A percentile compares a stretch with the other conserved stretches of the same genome.
Evolutionary conservation across 2,329 filamentous ascomycete genomes (phyloP).

Genomic region (Neopestalotiopsis clavispora): DNA sequence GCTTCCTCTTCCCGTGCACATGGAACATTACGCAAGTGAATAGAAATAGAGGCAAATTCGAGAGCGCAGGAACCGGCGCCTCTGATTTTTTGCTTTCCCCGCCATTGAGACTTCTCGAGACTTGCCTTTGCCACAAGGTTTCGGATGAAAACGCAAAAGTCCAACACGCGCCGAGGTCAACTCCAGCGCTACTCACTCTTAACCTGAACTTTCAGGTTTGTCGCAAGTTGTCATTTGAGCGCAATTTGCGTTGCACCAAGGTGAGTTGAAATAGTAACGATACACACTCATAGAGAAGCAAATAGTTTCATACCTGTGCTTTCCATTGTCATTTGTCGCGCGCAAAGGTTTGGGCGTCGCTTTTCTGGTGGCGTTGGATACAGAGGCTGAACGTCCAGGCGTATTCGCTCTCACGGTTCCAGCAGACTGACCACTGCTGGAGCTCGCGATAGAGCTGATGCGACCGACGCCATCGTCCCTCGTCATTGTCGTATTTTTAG

Average conservation of each 20-base stretch:
- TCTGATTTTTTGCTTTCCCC: not conserved
- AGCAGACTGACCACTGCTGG: conserved; percentile 69
- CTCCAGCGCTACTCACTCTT: not conserved
- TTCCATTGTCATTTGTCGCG: conserved; percentile 54
- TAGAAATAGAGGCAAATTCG: not conserved
- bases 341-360: conserved; percentile 56
- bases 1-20: not conserved
- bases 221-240: not conserved
- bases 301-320: conserved; percentile 46
- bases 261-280: not conserved
- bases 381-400: conserved; percentile 37
- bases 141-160: conserved; percentile 12
- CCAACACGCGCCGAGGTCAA: not conserved
- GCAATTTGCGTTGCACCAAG: not conserved
- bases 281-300: conserved; percentile 1
- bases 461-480: conserved; percentile 67
- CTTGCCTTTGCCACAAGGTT: conserved; percentile 11
- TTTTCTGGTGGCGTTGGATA: conserved; percentile 34
- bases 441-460: conserved; percentile 70
- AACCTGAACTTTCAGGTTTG: not conserved
- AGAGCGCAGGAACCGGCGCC: not conserved
- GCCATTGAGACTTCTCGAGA: not conserved
- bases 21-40: not conserved
- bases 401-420: conserved; percentile 63
- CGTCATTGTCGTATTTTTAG: conserved; percentile 61